phyloP scores from a whole-genome alignment of 2,329 filamentous ascomycete species.

The Diaporthe sp. region DNA sequence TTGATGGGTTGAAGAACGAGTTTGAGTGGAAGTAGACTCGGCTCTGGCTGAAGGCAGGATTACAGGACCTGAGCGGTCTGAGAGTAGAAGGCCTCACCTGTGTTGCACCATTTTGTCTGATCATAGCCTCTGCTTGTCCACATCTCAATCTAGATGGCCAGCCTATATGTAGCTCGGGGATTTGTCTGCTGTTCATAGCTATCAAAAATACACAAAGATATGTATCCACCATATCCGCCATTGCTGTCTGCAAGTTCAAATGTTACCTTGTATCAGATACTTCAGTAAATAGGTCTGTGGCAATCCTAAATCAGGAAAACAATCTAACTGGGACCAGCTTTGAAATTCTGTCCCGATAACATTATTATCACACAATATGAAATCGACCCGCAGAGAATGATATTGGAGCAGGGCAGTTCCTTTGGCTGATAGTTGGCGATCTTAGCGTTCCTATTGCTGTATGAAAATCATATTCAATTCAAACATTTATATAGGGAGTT shows the following conservation, averaged over 20 bases:
- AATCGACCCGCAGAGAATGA: too few species aligned
- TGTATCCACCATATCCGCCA: background rate
- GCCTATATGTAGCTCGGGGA: background rate
- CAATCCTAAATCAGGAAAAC: background rate
- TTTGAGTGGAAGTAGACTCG: constrained; percentile 45
- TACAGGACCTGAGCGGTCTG: background rate
- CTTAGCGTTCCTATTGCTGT: background rate
- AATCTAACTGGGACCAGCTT: background rate
- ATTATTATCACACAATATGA: too few species aligned
- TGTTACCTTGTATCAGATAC: background rate
- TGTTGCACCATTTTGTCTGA: background rate
- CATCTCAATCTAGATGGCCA: background rate
- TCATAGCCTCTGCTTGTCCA: background rate
- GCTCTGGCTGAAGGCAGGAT: background rate
- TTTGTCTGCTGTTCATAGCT: background rate
- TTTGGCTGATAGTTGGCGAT: background rate
- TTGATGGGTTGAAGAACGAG: constrained; percentile 53
- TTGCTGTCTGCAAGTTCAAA: background rate
- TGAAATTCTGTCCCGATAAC: too few species aligned
- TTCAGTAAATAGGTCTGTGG: too few species aligned
- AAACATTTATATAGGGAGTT: background rate
- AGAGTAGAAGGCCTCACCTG: background rate
- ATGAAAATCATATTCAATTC: background rate
- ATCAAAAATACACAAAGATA: background rate
- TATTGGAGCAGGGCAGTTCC: too few species aligned